Evolutionary conservation across 352 stramenopile genomes (phyloP).

Genomic region (Globisporangium cystogenes): DNA sequence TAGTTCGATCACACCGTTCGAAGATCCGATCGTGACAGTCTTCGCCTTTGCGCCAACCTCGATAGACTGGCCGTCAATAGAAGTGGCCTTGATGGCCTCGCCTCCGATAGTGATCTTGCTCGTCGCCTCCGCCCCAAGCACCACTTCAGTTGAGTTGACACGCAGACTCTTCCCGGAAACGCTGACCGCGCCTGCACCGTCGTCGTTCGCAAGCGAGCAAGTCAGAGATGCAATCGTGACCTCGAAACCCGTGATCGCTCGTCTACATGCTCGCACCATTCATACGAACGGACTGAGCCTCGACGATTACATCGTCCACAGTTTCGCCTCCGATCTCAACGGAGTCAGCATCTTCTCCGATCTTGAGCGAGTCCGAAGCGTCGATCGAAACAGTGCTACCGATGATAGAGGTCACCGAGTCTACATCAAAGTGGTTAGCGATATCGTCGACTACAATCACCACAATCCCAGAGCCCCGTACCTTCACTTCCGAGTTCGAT

Average conservation of each 20-base stretch:
- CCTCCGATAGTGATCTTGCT: conserved; percentile 27
- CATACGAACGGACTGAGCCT: conserved; percentile 13
- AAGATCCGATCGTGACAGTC: conserved; percentile 30
- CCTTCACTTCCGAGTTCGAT: conserved; percentile 10
- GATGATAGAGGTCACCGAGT: conserved; percentile 3
- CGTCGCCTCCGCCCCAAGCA: conserved; percentile 28
- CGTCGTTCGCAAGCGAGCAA: background rate
- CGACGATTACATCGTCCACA: conserved; percentile 16
- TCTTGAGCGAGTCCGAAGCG: background rate
- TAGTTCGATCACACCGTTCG: conserved; percentile 25
- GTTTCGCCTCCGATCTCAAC: conserved; percentile 11
- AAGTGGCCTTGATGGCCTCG: conserved; percentile 15
- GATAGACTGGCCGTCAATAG: conserved; percentile 11
- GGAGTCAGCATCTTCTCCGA: conserved; percentile 6
- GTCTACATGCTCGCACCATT: conserved; percentile 12
- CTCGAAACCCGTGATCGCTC: background rate
- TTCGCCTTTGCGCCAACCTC: conserved; percentile 20
- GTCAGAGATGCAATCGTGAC: background rate
- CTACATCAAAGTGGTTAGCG: background rate
- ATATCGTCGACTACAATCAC: background rate
- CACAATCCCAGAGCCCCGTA: background rate
- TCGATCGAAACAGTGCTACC: conserved; percentile 5
- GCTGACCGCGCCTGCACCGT: conserved; percentile 18
- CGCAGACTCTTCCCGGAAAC: conserved; percentile 19
- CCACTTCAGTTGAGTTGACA: conserved; percentile 21